Evolutionary conservation across 78 protist species (phyloP).

Genomic region (Polysphondylium violaceum): DNA sequence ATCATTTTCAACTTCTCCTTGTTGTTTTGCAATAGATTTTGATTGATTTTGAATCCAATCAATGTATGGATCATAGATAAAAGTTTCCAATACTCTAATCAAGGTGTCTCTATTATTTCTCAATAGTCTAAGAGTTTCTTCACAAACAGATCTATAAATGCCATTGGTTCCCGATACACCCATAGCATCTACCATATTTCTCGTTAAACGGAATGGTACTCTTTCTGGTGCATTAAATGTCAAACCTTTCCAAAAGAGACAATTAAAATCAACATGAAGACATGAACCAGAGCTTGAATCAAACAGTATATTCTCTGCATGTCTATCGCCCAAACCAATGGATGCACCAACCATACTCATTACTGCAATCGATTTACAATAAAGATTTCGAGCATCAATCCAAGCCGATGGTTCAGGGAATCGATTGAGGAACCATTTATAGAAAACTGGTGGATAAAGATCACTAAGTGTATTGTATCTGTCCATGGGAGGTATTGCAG

Average conservation of each 20-base stretch:
- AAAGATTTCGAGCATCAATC: conserved; percentile 89
- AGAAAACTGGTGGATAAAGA: conserved; percentile 89
- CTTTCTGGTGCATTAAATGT: conserved; percentile 86
- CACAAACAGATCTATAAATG: conserved; percentile 77
- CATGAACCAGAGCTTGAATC: conserved; percentile 88
- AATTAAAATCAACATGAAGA: conserved; percentile 96
- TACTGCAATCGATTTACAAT: conserved; percentile 84
- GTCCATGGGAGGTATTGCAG: no score
- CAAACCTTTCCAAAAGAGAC: conserved; percentile 94
- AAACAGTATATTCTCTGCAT: conserved; percentile 96
- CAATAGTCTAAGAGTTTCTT: conserved; percentile 85
- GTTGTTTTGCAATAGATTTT: background rate
- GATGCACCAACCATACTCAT: conserved; percentile 94
- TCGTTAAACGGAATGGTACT: conserved; percentile 97
- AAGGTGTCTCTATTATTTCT: conserved; percentile 86
- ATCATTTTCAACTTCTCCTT: conserved; percentile 19
- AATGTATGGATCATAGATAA: conserved; percentile 95
- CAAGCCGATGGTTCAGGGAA: conserved; percentile 93
- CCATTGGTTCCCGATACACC: conserved; percentile 93
- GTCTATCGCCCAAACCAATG: conserved; percentile 94
- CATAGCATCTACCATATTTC: conserved; percentile 93
- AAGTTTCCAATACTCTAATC: conserved; percentile 92
- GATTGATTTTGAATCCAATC: conserved; percentile 71
- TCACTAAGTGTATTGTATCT: background rate
- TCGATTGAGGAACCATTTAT: conserved; percentile 88